Evolutionary conservation across 169 alveolate species (phyloP).

Genomic region (Plasmodium yoelii): DNA sequence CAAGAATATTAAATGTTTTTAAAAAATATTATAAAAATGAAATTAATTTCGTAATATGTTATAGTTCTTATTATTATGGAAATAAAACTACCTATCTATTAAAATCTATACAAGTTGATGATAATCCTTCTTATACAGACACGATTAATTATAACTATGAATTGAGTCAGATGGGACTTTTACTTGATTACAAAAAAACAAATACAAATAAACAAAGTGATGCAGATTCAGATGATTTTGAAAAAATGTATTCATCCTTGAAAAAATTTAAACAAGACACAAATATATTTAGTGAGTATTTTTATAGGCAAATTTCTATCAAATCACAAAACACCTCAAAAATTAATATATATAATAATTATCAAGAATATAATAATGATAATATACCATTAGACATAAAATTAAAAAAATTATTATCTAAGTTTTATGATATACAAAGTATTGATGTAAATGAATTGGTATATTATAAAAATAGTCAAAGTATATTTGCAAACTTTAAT

Average conservation of each 20-base stretch:
- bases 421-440: slow-evolving; percentile 5
- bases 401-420: slow-evolving; percentile 16
- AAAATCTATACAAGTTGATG: slow-evolving; percentile 30
- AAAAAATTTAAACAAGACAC: slow-evolving; percentile 11
- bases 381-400: slow-evolving; percentile 3
- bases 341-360: neutral
- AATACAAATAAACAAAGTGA: neutral
- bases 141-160: slow-evolving; percentile 13
- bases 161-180: slow-evolving; percentile 28
- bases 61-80: slow-evolving; percentile 19
- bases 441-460: slow-evolving; percentile 13
- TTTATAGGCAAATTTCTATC: neutral
- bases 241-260: slow-evolving; percentile 1
- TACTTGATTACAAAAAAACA: neutral
- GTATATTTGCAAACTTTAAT: slow-evolving; percentile 15
- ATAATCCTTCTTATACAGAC: neutral
- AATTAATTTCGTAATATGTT: slow-evolving; percentile 44
- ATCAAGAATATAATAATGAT: neutral
- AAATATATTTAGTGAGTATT: slow-evolving; percentile 17
- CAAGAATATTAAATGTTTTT: slow-evolving; percentile 16
- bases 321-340: neutral
- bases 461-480: slow-evolving; percentile 18
- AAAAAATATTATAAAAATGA: slow-evolving; percentile 39
- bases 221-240: no score
- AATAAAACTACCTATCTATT: slow-evolving; percentile 21